phyloP scores from a whole-genome alignment of 371 early-diverging fungal species.

The Chytridium lagenaria region DNA sequence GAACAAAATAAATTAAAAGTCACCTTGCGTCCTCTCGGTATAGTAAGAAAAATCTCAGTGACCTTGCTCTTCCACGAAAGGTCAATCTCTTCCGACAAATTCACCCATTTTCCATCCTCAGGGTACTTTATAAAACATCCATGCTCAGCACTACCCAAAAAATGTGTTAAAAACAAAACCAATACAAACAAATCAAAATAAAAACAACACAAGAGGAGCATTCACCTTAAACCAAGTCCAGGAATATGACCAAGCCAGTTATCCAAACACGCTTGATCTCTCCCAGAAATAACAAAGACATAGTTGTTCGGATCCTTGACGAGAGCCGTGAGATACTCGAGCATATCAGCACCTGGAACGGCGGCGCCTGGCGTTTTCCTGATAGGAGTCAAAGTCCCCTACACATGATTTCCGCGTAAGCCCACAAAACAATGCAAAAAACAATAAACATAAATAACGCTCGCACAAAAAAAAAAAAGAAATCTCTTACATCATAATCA shows the following conservation, averaged over 20 bases:
- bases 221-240: conserved; percentile 76
- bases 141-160: conserved; percentile 76
- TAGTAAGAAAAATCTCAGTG: conserved; percentile 83
- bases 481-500: conserved; percentile 53
- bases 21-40: conserved; percentile 85
- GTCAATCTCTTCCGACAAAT: conserved; percentile 79
- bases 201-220: too few species aligned
- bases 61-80: conserved; percentile 89
- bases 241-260: conserved; percentile 75
- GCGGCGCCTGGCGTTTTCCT: conserved; percentile 59
- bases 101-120: conserved; percentile 71
- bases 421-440: too few species aligned
- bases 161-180: not conserved
- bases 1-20: too few species aligned
- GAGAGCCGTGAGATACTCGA: conserved; percentile 47
- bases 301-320: conserved; percentile 69
- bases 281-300: conserved; percentile 93
- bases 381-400: conserved; percentile 60
- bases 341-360: conserved; percentile 56
- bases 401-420: too few species aligned
- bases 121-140: conserved; percentile 82
- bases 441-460: not conserved
- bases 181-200: too few species aligned
- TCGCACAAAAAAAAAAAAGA: not conserved
- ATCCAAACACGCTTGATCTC: conserved; percentile 84